Base-by-base conservation (phyloP, 139 green algal species). In the Chlamydomonas schloesseri region DNA sequence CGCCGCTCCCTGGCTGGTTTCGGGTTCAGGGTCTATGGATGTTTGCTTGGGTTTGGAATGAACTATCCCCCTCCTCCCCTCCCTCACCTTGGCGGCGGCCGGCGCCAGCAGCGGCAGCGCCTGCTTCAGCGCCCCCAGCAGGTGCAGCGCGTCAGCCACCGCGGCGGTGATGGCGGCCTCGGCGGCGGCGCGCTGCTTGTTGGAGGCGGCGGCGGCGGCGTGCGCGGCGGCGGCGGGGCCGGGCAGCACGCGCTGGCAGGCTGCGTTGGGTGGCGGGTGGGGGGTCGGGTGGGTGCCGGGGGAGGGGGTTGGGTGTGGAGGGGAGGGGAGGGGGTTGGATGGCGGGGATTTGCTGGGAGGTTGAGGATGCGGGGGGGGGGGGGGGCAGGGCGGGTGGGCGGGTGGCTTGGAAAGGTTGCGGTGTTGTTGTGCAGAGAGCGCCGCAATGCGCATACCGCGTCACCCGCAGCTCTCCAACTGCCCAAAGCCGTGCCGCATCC, bases 101-200 rank as follows among this genome's bases (percentile, higher is more conserved):
- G 60, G 77, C 67, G 88, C 86, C 78, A 98, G 34, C 28, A 97
- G 89, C 0, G 92, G 88, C 31, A 96, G 72, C 14, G 80, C 73
- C 37, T 77, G 60, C 89, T 95, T 95, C 21, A 98, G 90, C 15
- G 84, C 81, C n/a, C 91, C 94, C 71, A 98, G 76, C 65, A 97
- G 80, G 88, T 97, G 95, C 81, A 98, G 93, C 37, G 96, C 88
- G 28, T 96, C 92, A 10, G 91, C 74, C 31, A 97, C 94, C 15
- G 96, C 93, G n/a, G 82, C 28, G 0, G 90, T 78, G 73, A 98
- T 96, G 17, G 89, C 92, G 29, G 89, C 93, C 90, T 98, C 96
- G 2, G 94, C 95, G 33, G 91, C 90, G 2, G 82, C 36, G 10
- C 96, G 92, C 78, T 95, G 84, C 90, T 98, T 98, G 87, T 94